Base-by-base conservation (phyloP, 139 green algal genomes). In the Chlamydomonas sphaeroides region DNA sequence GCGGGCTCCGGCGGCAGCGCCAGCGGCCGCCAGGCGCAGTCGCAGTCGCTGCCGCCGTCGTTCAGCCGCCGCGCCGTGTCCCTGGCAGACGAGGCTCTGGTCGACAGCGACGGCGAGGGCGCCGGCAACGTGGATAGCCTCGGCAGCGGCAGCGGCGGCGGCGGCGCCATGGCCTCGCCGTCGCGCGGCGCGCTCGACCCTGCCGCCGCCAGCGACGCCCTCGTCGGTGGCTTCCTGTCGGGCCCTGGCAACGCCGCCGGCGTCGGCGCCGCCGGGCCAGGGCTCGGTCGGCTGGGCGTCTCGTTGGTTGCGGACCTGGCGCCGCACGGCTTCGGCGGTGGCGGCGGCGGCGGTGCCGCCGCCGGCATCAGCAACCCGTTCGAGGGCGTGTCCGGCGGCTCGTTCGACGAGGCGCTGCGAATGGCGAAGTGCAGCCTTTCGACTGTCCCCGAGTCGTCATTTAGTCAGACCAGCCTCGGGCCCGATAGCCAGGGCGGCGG, bases 381-480 rank as follows among this genome's bases (percentile, higher is more conserved):
- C 33, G 63, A 68, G 33, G 33, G 18, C 11, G 56, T n/a, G n/a
- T 36, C 36, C 17, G 30, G 74, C n/a, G 56, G 38, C 41, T 71
- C 59, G 17, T 70, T 71, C 5, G 59, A 80, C n/a, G 74, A 61
- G 17, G 74, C 74, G 20, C 59, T 80, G 7, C 36, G 74, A 1
- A 38, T 71, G 30, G 59, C 30, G 1, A 80, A 80, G 39, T 25
- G 51, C 30, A 71, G 59, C 15, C 41, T 80, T 17, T 71, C 59
- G 4, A 80, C 74, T 21, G 74, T 80, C 20, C 74, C 59, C 30
- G 74, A 80, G 59, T 71, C 38, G 48, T 59, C 36, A 35, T 79
- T 79, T 30, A 68, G 72, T 15, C 56, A 57, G 30, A 30, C 36
- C 2, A 68, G 72, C 11, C 45, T 53, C 45, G 45, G 45, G 45